Evolutionary conservation across 768 basidiomycete species (phyloP), one percentile per base, ranked within the genome.

Genomic region (Hygrophoropsis aurantiaca): DNA sequence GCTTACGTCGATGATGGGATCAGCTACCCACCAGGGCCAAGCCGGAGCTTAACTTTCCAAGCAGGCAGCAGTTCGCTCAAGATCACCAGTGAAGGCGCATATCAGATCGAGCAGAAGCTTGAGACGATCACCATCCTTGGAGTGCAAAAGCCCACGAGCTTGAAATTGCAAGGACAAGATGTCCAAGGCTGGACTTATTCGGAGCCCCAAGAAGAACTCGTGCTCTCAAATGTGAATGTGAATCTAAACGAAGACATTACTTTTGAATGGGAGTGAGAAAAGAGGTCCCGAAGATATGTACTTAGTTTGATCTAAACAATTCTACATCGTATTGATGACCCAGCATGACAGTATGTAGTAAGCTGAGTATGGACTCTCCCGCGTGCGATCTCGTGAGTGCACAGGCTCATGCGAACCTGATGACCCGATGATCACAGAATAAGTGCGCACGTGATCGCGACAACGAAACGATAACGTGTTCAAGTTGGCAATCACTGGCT

Each of bases 1-100:
- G 80, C 81, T 0, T 85, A 83, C 58, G 52, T 90, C 16, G 88
- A 90, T 58, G 88, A 90, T 56, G 88, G 87, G 8, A 71, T 80
- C 27, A 81, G 72, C 54, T 58, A 74, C 46, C 80, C 80, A 18
- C 80, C 81, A n/a, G 75, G 76, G n/a, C 72, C 74, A 3, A 75
- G 67, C 59, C 74, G 69, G 30, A 74, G 56, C 7, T 57, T 87
- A 44, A 72, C 56, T 1, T 78, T 87, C 58, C 42, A 51, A 1
- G 77, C 71, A 7, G 48, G 52, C 3, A 54, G 55, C 11, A 60
- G 67, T 8, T 44, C 59, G 40, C 50, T 88, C 21, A 44, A 45
- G 0, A 69, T 85, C 24, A 52, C 50, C 27, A 67, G 64, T 34
- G 40, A 49, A 2, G 80, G 75, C 53, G 32, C 40, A 15, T 67